Conservation (phyloP, 495 filamentous ascomycete genomes). For the Daldinia grandis region DNA sequence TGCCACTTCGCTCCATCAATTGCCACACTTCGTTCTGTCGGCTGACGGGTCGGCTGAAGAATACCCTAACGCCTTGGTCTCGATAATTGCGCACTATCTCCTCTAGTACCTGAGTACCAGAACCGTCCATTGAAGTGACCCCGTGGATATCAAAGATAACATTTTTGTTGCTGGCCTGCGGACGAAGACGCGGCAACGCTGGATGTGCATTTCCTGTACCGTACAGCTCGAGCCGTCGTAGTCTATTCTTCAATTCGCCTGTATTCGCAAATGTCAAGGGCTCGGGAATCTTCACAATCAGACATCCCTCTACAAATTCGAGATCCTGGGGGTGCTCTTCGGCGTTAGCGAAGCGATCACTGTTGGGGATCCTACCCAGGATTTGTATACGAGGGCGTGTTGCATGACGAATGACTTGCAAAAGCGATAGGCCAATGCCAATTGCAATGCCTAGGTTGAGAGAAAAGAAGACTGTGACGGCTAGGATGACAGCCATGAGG, state of each 20-base stretch:
- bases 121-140: conserved; percentile 90
- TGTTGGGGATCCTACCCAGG: conserved; percentile 86
- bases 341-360: conserved; percentile 85
- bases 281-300: conserved; percentile 97
- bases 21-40: conserved; percentile 70
- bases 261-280: conserved; percentile 98
- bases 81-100: conserved; percentile 87
- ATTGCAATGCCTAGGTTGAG: conserved; percentile 86
- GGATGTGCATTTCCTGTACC: conserved; percentile 86
- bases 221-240: conserved; percentile 86
- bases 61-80: conserved; percentile 77
- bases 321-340: conserved; percentile 78
- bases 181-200: conserved; percentile 77
- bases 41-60: conserved; percentile 81
- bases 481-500: conserved; percentile 89
- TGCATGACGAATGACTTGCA: conserved; percentile 87
- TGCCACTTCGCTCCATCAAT: conserved; percentile 80
- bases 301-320: conserved; percentile 87
- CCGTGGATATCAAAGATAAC: conserved; percentile 98
- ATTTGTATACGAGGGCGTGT: conserved; percentile 97
- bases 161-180: conserved; percentile 79
- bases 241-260: conserved; percentile 84
- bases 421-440: conserved; percentile 84
- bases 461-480: conserved; percentile 92
- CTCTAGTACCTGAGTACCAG: conserved; percentile 85